phyloP scores from a whole-genome alignment of 1,284 basidiomycete species.

The Acaromyces ingoldii region DNA sequence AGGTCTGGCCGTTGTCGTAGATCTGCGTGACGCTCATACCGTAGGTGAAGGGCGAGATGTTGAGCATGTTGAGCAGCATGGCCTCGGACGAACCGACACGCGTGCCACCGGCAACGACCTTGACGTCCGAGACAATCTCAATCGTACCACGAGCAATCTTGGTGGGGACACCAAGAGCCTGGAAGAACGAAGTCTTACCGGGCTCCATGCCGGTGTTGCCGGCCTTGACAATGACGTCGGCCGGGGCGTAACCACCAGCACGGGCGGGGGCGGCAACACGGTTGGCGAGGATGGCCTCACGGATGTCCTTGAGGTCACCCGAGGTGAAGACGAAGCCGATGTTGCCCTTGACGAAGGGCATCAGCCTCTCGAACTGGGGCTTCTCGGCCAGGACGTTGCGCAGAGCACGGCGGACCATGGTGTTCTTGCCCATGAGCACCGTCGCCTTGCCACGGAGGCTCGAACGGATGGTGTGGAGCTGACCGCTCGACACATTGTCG shows the following conservation, averaged over 20 bases:
- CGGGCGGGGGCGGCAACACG: constrained; percentile 96
- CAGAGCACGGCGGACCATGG: constrained; percentile 98
- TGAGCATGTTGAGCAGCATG: constrained; percentile 97
- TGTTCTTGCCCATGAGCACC: constrained; percentile 99
- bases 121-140: constrained; percentile 95
- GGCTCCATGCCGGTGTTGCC: constrained; percentile 99
- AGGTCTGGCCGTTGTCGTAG: constrained; percentile 54
- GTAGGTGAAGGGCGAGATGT: constrained; percentile 81
- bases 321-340: constrained; percentile 98
- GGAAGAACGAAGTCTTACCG: constrained; percentile 74
- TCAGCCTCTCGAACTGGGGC: constrained; percentile 92
- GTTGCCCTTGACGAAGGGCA: constrained; percentile 94
- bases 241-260: constrained; percentile 91
- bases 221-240: constrained; percentile 83
- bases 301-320: constrained; percentile 87
- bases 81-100: constrained; percentile 97
- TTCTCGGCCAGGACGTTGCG: constrained; percentile 80
- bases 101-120: constrained; percentile 84
- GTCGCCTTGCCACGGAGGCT: constrained; percentile 90
- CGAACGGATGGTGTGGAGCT: constrained; percentile 97
- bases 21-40: constrained; percentile 80
- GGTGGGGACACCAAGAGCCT: constrained; percentile 98
- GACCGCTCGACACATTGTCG: constrained; percentile 99
- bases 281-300: constrained; percentile 87
- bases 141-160: constrained; percentile 99